Conservation (phyloP, 495 filamentous ascomycete species). For the Neurospora sp. region DNA sequence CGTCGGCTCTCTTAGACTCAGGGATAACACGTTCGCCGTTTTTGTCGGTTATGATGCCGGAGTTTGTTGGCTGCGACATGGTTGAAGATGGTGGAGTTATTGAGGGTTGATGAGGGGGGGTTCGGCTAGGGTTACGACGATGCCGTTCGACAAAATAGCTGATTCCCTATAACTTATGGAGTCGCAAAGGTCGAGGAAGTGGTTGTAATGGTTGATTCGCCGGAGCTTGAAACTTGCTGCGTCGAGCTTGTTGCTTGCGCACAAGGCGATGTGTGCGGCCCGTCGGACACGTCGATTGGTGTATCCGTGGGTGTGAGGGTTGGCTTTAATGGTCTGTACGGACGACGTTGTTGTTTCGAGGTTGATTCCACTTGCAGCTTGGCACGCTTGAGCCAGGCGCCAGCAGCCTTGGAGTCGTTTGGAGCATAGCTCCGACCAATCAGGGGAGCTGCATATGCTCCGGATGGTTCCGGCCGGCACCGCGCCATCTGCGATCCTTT, state of each 20-base stretch:
- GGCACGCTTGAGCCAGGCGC: not conserved
- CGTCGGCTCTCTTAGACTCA: constrained; percentile 75
- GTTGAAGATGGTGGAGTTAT: constrained; percentile 10
- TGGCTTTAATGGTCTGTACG: no score
- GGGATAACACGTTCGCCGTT: constrained; percentile 79
- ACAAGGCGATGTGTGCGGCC: not conserved
- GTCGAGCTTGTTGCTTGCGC: constrained; percentile 4
- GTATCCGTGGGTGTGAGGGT: no score
- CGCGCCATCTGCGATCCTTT: constrained; percentile 14
- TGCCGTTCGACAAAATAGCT: not conserved
- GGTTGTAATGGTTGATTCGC: not conserved
- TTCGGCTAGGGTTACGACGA: not conserved
- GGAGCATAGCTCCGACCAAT: constrained; percentile 31
- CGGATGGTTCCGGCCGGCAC: constrained; percentile 17
- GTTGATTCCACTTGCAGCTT: not conserved
- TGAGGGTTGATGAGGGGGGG: not conserved
- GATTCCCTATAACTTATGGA: not conserved
- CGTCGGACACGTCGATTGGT: not conserved
- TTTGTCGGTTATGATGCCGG: constrained; percentile 68
- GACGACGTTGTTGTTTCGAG: not conserved
- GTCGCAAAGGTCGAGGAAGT: not conserved
- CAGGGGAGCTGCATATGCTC: constrained; percentile 6
- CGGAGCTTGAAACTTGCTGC: not conserved
- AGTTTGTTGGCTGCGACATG: constrained; percentile 42
- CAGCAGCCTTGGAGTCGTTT: constrained; percentile 1